Conservation (phyloP, 495 filamentous ascomycete genomes). For the Neurospora sp. region DNA sequence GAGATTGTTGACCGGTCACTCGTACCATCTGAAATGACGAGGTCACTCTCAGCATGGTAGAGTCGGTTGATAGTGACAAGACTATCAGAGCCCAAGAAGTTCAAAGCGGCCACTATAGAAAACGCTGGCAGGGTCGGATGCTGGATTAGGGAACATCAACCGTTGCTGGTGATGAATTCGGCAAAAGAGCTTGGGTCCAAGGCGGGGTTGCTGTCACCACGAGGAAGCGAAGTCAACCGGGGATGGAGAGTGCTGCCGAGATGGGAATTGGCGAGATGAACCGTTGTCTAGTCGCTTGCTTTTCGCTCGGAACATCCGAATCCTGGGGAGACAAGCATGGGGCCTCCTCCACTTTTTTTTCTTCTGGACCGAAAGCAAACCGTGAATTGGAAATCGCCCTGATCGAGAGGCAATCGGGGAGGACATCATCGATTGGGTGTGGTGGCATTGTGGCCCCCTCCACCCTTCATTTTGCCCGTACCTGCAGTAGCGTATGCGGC, state of each 20-base stretch:
- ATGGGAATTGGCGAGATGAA: neutral
- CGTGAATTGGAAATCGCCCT: neutral
- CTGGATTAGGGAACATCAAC: neutral
- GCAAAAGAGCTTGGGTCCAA: neutral
- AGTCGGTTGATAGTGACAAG: neutral
- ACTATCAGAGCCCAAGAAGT: neutral
- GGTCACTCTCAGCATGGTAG: neutral
- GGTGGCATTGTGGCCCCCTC: slow-evolving; percentile 2
- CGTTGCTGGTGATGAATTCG: neutral
- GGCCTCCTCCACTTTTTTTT: neutral
- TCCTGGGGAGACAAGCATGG: neutral
- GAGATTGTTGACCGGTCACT: neutral
- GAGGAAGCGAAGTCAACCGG: neutral
- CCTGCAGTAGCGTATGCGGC: slow-evolving; percentile 11
- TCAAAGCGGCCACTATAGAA: neutral
- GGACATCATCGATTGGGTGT: slow-evolving; percentile 4
- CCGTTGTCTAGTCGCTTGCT: neutral
- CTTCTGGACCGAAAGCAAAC: neutral
- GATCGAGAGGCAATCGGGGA: neutral
- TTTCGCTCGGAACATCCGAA: neutral
- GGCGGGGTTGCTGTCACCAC: neutral
- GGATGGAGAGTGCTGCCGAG: neutral
- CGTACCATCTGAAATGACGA: neutral
- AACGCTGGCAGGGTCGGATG: neutral
- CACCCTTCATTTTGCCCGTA: neutral